A percentile compares a stretch with the other conserved stretches of the same genome.
These are phyloP conservation scores for Ploettnerulaceae sp. DNA, from an alignment of 2,329 filamentous ascomycete species.

Conservation along the genomic window DNA sequence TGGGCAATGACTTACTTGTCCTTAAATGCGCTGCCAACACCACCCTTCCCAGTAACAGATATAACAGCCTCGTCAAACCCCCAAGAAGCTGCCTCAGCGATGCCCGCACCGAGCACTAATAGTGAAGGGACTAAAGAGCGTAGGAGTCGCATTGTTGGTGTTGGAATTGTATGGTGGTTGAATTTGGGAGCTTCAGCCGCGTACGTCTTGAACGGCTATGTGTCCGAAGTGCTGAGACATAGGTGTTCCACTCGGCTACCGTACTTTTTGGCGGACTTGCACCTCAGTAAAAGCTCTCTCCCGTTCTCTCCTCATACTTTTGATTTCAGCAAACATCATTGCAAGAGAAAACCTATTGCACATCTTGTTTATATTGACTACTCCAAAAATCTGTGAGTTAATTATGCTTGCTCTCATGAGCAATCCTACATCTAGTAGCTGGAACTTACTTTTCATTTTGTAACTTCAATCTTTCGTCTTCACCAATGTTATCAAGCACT, in stretches of 20 bases:
- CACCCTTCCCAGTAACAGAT: slow-evolving; percentile 57
- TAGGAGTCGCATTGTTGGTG: slow-evolving; percentile 38
- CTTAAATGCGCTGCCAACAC: slow-evolving; percentile 45
- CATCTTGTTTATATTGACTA: no score
- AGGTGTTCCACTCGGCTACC: neutral
- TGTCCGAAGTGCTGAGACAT: slow-evolving; percentile 1
- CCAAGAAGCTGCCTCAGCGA: slow-evolving; percentile 52
- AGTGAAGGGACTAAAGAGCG: slow-evolving; percentile 39
- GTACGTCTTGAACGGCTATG: slow-evolving; percentile 7
- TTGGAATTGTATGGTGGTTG: slow-evolving; percentile 8
- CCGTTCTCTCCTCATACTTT: no score
- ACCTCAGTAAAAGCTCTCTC: no score
- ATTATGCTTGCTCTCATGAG: no score
- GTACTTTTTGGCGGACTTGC: neutral
- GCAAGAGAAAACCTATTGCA: no score
- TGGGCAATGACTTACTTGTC: slow-evolving; percentile 53
- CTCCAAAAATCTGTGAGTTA: no score
- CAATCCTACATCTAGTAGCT: no score
- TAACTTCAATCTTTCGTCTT: no score
- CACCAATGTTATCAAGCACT: no score
- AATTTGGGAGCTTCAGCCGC: slow-evolving; percentile 15
- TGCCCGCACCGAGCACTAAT: slow-evolving; percentile 39
- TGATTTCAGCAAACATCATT: no score
- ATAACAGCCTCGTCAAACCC: slow-evolving; percentile 69
- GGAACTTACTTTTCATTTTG: no score